phyloP scores from a whole-genome alignment of 148 eudicot species.

The Vaccinium vitisidaea region DNA sequence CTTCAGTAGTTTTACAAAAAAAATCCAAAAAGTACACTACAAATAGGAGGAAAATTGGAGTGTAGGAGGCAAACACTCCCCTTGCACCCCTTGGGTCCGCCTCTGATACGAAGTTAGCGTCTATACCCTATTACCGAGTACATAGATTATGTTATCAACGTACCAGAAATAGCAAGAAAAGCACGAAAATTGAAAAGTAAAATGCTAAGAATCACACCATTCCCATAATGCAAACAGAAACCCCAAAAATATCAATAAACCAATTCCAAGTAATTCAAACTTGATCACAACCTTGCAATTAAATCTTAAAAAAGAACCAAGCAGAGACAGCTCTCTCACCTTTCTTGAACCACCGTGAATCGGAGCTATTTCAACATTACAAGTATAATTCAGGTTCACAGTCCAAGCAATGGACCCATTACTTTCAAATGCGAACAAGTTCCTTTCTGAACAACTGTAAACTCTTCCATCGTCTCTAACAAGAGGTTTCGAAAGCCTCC shows the following conservation, averaged over 20 bases:
- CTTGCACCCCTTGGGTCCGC: too few species aligned
- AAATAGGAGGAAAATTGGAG: too few species aligned
- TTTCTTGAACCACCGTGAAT: conserved; percentile 64
- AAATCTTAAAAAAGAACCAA: background rate
- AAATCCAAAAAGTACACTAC: too few species aligned
- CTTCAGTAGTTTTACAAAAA: too few species aligned
- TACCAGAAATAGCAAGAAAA: background rate
- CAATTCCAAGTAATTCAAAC: background rate
- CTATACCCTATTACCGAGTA: too few species aligned
- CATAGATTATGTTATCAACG: too few species aligned
- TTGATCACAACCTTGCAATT: background rate
- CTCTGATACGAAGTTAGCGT: too few species aligned
- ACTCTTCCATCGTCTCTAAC: conserved; percentile 62
- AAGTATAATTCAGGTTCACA: conserved; percentile 58
- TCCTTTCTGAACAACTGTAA: conserved; percentile 62
- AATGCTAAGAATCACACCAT: conserved; percentile 2
- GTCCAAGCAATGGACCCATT: conserved; percentile 77
- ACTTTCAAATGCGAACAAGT: conserved; percentile 58
- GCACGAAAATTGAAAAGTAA: background rate
- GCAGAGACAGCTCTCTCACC: conserved; percentile 30
- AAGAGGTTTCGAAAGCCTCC: conserved; percentile 69
- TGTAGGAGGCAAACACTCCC: too few species aligned
- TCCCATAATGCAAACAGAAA: background rate
- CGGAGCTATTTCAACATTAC: conserved; percentile 59
- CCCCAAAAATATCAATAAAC: background rate